phyloP scores from a whole-genome alignment of 164 flowering plant genomes.

The Annona squamosa region DNA sequence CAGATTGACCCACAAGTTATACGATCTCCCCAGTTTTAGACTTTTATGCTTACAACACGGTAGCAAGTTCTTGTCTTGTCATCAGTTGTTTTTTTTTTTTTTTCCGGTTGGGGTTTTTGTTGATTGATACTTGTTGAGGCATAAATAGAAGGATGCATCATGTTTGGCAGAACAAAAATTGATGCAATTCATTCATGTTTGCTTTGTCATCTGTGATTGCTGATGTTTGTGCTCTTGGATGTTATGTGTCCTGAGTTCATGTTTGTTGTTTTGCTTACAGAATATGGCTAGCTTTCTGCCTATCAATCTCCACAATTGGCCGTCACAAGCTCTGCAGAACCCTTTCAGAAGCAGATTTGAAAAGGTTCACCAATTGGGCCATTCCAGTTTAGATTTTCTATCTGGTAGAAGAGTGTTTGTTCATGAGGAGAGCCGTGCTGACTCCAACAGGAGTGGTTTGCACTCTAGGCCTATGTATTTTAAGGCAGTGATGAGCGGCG shows the following conservation, averaged over 20 bases:
- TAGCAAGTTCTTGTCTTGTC: neutral
- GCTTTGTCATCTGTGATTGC: neutral
- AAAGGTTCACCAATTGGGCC: conserved; percentile 24
- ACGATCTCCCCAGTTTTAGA: neutral
- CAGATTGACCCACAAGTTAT: neutral
- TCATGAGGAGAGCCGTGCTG: conserved; percentile 17
- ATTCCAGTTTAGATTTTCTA: conserved; percentile 13
- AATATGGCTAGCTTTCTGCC: conserved; percentile 38
- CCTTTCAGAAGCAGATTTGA: conserved; percentile 16
- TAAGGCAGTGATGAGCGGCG: conserved; percentile 28
- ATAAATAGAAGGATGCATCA: too few relatives aligned
- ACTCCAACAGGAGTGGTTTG: conserved; percentile 17
- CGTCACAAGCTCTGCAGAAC: conserved; percentile 22
- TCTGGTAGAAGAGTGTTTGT: conserved; percentile 17
- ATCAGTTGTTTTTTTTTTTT: neutral
- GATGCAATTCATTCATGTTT: too few relatives aligned
- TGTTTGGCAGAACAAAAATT: neutral
- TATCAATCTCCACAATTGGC: conserved; percentile 31
- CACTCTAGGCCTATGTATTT: conserved; percentile 23
- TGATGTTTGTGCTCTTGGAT: neutral
- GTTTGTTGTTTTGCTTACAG: conserved; percentile 18
- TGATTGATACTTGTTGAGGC: too few relatives aligned
- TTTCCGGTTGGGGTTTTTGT: too few relatives aligned
- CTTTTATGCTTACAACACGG: neutral
- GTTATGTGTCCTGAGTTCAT: neutral